Base-by-base conservation (phyloP, 2,329 filamentous ascomycete genomes). In the Ophidiomyces ophidiicola region DNA sequence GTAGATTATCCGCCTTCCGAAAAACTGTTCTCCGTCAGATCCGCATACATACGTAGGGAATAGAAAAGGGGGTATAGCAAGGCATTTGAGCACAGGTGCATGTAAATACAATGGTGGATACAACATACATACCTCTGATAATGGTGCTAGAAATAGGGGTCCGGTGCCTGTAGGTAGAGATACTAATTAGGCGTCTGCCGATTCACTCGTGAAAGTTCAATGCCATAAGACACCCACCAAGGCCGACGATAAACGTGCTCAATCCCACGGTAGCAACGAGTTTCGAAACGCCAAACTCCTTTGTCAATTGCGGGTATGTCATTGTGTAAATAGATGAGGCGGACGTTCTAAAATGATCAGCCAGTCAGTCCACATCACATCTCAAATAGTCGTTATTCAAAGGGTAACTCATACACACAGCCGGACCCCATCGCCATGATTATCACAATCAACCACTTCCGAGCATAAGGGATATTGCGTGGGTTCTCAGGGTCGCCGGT, bases 251-350 rank as follows among this genome's bases (percentile, higher is more conserved):
- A 53, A 87, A 94, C 1, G 81, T 69, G 0, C 82, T 86, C 36
- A 94, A 64, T 0, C 87, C 88, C 6, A 94, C 59, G 2, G 84
- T 85, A 8, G 80, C 83, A 17, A 92, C 71, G 35, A 83, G 67
- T 41, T 74, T 71, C 0, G 81, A 80, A 50, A 73, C 72, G 47
- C 73, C 63, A 50, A 94, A 92, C 43, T 92, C 82, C 18, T 67
- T 62, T 46, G 79, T 75, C 60, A 94, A 75, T 58, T 90, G 81
- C 12, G 53, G 55, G 57, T 94, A 94, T 0, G 82, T 90, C 8
- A 76, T 75, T 0, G 85, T 88, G 60, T 94, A 94, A 50, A 93
- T 76, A n/a, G 85, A 90, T 33, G 81, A 87, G 1, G 82, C 76
- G 55, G 80, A 85, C 6, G 86, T 93, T 39, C 81, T 86, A 50